Evolutionary conservation across 352 stramenopile genomes (phyloP), one percentile per base, ranked within the genome.

Genomic region (Globisporangium carolinianum): DNA sequence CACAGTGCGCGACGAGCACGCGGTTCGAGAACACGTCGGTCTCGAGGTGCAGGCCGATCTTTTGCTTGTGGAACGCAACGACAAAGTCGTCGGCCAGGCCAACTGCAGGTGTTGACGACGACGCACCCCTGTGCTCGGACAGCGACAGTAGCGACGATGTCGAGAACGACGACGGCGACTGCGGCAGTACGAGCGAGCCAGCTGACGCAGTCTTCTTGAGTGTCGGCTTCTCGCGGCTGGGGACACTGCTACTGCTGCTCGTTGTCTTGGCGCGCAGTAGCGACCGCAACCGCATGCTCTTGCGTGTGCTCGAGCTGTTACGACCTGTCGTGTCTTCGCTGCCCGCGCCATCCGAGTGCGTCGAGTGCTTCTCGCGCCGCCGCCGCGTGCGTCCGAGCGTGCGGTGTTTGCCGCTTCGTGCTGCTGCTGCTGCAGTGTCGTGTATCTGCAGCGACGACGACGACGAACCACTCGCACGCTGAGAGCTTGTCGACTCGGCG

Each of bases 1-100:
- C 79, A 24, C 77, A 90, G 45, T 71, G 71, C 14, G 76, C 72
- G 3, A 92, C 76, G 4, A 86, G 57, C 12, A 88, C 70, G 35
- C 76, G 72, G 62, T 76, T 87, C 1, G 72, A 80, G 52, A 72
- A 76, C 14, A 86, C 8, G 47, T 89, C 76, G 2, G 70, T 79
- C 60, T 89, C 76, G n/a, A 92, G 60, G 58, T 87, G 79, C 15
- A 92, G 64, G 0, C 82, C 82, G 49, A 86, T 76, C 32, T 77
- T 76, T 37, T 83, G 59, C 55, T 86, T 76, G 17, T 63, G 58
- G 53, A 92, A 92, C n/a, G 71, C 51, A 14, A 92, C 53, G 0
- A 56, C 57, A 61, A 90, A 79, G 38, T 89, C 77, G 47, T 81
- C 72, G 24, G 24, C 24, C 24, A 32, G 24, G 24, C 24, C 24